Percentiles rank a stretch among this genome's conserved stretches.
Evolutionary conservation across 306 rosid genomes (phyloP).

Genomic region (Corylus heterophylla): DNA sequence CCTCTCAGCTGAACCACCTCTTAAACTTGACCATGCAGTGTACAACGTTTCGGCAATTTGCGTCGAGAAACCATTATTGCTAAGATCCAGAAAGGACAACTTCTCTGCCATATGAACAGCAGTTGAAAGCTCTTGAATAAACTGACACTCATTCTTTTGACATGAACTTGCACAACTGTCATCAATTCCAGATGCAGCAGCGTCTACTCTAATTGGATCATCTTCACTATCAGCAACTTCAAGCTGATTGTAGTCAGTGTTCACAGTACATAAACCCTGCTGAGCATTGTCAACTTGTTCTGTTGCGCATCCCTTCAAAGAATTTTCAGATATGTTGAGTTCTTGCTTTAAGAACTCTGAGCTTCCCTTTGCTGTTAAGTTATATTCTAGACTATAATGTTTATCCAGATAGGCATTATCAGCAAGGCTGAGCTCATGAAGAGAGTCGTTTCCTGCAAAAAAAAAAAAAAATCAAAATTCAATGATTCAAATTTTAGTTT

Average conservation of each 20-base stretch:
- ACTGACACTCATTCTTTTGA: constrained; percentile 45
- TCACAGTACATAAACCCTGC: constrained; percentile 32
- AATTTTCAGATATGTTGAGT: constrained; percentile 30
- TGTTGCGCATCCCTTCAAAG: constrained; percentile 6
- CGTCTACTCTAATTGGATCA: constrained; percentile 38
- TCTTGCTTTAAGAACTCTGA: constrained; percentile 35
- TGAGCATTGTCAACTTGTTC: constrained; percentile 42
- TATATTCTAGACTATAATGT: constrained; percentile 34
- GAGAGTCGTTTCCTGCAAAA: constrained; percentile 51
- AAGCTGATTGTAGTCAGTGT: constrained; percentile 41
- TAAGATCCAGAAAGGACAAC: constrained; percentile 71
- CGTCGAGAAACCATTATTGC: constrained; percentile 60
- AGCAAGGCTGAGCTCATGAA: constrained; percentile 78
- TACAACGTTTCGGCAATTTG: constrained; percentile 55
- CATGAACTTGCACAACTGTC: constrained; percentile 66
- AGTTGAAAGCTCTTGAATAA: constrained; percentile 46
- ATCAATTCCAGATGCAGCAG: constrained; percentile 55
- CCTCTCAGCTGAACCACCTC: constrained; percentile 52
- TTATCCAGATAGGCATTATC: constrained; percentile 46
- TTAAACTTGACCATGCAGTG: constrained; percentile 59
- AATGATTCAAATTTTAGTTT: not conserved
- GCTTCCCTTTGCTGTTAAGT: constrained; percentile 31
- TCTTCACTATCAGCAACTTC: constrained; percentile 92
- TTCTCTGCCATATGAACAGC: constrained; percentile 62
- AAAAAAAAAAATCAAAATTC: not conserved